Percentiles rank a stretch among this genome's conserved stretches.
Conservation (phyloP, 1,284 basidiomycete genomes). For the Nidula niveotomentosa region DNA sequence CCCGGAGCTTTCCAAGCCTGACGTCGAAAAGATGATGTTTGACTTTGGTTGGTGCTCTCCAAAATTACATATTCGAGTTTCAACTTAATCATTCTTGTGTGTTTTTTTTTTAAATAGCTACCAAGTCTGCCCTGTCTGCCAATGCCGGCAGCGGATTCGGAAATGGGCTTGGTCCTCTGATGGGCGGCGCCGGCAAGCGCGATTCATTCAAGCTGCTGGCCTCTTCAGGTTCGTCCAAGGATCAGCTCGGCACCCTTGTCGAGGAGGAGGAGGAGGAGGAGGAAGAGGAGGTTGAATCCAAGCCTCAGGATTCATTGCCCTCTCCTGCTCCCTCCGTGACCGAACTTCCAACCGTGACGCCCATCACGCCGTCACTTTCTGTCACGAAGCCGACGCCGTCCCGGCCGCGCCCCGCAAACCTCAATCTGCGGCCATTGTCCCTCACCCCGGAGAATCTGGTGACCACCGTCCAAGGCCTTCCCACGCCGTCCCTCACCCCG, state of each 20-base stretch:
- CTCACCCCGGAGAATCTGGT: constrained; percentile 52
- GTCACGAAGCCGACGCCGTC: constrained; percentile 32
- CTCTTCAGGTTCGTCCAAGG: constrained; percentile 61
- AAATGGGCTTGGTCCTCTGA: constrained; percentile 27
- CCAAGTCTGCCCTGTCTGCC: constrained; percentile 56
- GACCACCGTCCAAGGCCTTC: constrained; percentile 37
- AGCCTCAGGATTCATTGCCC: constrained; percentile 17
- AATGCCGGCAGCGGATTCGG: constrained; percentile 40
- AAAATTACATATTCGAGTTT: constrained; percentile 6
- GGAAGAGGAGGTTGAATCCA: constrained; percentile 26
- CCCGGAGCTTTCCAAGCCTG: constrained; percentile 64
- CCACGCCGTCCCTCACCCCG: constrained; percentile 55
- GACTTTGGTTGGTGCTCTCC: constrained; percentile 58
- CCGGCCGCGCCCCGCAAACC: constrained; percentile 60
- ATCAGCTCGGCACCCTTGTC: constrained; percentile 71
- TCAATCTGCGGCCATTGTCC: constrained; percentile 71
- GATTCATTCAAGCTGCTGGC: constrained; percentile 76
- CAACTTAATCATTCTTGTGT: constrained; percentile 10
- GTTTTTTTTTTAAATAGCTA: constrained; percentile 28
- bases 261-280: constrained; percentile 85
- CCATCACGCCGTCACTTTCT: constrained; percentile 18
- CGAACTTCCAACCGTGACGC: constrained; percentile 15
- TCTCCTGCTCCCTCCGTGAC: constrained; percentile 15
- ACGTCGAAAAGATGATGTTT: constrained; percentile 51
- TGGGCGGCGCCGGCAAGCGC: constrained; percentile 52